Conservation (phyloP, 371 early-diverging fungal species). For the Capillidium heterosporum region DNA sequence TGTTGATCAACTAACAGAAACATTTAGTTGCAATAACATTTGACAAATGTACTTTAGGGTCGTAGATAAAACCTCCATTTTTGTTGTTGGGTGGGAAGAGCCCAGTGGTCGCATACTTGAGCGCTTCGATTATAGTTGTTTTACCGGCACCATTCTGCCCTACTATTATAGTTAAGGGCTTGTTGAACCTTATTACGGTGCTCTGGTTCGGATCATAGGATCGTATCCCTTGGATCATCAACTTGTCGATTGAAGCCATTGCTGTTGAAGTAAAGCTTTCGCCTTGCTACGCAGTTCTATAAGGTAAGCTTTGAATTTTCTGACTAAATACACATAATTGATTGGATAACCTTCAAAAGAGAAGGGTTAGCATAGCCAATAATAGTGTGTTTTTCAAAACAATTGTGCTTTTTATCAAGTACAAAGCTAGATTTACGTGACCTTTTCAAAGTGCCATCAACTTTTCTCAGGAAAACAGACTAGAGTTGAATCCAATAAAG, state of each 20-base stretch:
- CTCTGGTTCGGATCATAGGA: slow-evolving; percentile 77
- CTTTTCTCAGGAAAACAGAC: no score
- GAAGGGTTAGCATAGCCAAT: no score
- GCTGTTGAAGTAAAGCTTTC: no score
- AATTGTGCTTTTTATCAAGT: no score
- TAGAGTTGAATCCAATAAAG: no score
- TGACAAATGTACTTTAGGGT: slow-evolving; percentile 68
- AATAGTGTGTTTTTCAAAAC: no score
- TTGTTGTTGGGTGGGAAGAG: slow-evolving; percentile 87
- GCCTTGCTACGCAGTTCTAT: no score
- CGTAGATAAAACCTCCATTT: slow-evolving; percentile 91
- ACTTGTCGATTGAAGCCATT: slow-evolving; percentile 60
- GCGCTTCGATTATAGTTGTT: slow-evolving; percentile 97
- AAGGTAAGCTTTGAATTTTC: no score
- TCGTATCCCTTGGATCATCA: slow-evolving; percentile 84
- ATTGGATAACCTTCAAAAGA: no score
- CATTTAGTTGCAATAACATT: not conserved
- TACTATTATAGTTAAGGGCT: slow-evolving; percentile 96
- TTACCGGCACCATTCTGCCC: slow-evolving; percentile 98
- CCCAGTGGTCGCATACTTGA: slow-evolving; percentile 97
- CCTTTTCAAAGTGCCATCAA: no score
- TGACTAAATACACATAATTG: no score
- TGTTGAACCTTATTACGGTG: slow-evolving; percentile 70
- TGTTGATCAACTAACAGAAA: slow-evolving; percentile 44
- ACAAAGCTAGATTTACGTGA: no score